phyloP scores from a whole-genome alignment of 1,284 basidiomycete genomes.

The Cystobasidium sp. region DNA sequence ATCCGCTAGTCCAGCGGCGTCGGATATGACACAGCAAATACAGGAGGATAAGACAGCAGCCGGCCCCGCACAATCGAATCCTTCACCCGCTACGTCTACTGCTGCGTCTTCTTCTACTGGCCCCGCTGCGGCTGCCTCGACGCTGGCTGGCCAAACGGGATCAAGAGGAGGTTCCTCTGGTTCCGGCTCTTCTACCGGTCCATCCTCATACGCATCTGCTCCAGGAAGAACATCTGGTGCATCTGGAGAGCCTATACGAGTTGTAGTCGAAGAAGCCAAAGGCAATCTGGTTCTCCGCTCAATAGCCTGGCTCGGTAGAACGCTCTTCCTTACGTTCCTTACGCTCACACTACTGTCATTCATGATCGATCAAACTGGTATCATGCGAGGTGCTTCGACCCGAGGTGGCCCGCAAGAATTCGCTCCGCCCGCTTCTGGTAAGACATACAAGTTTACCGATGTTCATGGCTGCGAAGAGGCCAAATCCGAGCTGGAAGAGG shows the following conservation, averaged over 20 bases:
- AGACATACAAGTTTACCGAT: slow-evolving; percentile 73
- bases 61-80: neutral
- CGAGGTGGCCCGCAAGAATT: slow-evolving; percentile 76
- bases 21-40: slow-evolving; percentile 43
- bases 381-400: slow-evolving; percentile 79
- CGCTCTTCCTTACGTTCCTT: slow-evolving; percentile 54
- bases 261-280: slow-evolving; percentile 77
- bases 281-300: slow-evolving; percentile 58
- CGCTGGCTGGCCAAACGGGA: slow-evolving; percentile 14
- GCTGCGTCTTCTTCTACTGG: slow-evolving; percentile 57
- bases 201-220: slow-evolving; percentile 16
- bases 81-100: slow-evolving; percentile 23
- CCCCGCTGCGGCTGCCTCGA: slow-evolving; percentile 28
- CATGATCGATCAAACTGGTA: slow-evolving; percentile 86
- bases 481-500: slow-evolving; percentile 87
- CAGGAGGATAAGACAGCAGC: slow-evolving; percentile 46
- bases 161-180: slow-evolving; percentile 2
- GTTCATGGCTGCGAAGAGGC: slow-evolving; percentile 95
- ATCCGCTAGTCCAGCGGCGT: slow-evolving; percentile 56
- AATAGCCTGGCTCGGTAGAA: slow-evolving; percentile 53
- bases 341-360: slow-evolving; percentile 81
- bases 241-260: slow-evolving; percentile 68
- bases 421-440: slow-evolving; percentile 66
- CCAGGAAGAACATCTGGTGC: slow-evolving; percentile 53
- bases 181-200: neutral